Base-by-base conservation (phyloP, 768 basidiomycete species). In the Pholiota microspora region DNA sequence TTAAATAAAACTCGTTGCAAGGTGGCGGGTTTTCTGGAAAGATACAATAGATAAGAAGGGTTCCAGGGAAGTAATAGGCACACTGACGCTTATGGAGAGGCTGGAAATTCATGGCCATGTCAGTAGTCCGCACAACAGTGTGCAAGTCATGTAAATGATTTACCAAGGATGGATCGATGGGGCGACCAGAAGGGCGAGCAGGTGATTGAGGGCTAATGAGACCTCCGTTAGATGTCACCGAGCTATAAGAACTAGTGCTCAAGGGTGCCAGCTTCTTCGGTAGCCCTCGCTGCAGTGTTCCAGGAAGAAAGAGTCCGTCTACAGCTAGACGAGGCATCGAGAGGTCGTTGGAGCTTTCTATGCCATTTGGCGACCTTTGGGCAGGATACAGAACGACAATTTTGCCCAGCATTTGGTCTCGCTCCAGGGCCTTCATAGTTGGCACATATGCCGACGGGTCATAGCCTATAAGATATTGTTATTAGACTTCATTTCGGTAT, bases 1-100 rank as follows among this genome's bases (percentile, higher is more conserved):
- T 89, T 62, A 92, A 71, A 69, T 92, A 92, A 64, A 84, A 81
- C 70, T 92, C 89, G 62, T 92, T 92, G 74, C 90, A 92, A 15
- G 90, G 90, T 12, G 90, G 89, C 29, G 90, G 90, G 55, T 78
- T 82, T 71, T 92, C 90, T 92, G 67, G 45, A 51, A 42, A 55
- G 45, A 32, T 52, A 42, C 15, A 10, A 12, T 32, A 25, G 35
- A 57, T 55, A 36, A 62, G 57, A 35, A 32, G 28, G 50, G 44
- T 49, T 50, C 45, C 32, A 13, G 35, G 25, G 4, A 18, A 53
- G 16, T 54, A 29, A 42, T 44, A 55, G 45, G 49, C 25, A 45
- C 8, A 75, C 85, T 56, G 66, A 88, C 88, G 88, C 75, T 89
- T 88, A 64, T 90, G 88, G 53, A 90, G 73, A 29, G 88, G 88